These are phyloP conservation scores for Daldinia vernicosa DNA, from an alignment of 495 filamentous ascomycete genomes.

Conservation along the genomic window DNA sequence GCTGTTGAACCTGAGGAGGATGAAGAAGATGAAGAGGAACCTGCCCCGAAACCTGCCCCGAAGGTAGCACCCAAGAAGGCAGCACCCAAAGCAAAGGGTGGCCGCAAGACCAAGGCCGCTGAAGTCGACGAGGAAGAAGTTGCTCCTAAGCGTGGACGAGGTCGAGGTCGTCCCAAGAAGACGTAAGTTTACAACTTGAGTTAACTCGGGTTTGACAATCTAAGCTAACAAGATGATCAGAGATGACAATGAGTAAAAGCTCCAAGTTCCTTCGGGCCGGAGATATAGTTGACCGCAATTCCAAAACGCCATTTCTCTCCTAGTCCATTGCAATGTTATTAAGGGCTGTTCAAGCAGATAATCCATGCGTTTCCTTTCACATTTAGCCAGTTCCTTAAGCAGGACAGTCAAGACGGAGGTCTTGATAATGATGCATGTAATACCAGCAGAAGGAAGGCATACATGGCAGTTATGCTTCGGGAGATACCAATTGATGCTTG, in stretches of 20 bases:
- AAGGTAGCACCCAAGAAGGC: constrained; percentile 20
- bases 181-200: constrained; percentile 6
- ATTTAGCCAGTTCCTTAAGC: not conserved
- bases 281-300: not conserved
- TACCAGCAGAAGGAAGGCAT: constrained; percentile 3
- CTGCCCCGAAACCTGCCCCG: constrained; percentile 19
- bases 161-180: constrained; percentile 35
- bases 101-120: constrained; percentile 42
- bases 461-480: constrained; percentile 16
- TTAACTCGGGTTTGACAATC: not conserved
- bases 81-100: constrained; percentile 42
- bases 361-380: constrained; percentile 15
- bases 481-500: constrained; percentile 37
- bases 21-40: constrained; percentile 23
- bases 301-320: not conserved
- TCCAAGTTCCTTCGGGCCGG: not conserved
- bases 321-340: not conserved
- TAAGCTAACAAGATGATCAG: not conserved
- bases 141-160: constrained; percentile 23
- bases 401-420: not conserved
- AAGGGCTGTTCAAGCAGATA: not conserved
- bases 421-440: constrained; percentile 6
- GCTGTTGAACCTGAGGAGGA: constrained; percentile 21
- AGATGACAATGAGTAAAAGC: constrained; percentile 4
- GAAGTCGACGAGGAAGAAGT: constrained; percentile 23